Conservation (phyloP, 257 asterid species). For the Verbascum thapsus region DNA sequence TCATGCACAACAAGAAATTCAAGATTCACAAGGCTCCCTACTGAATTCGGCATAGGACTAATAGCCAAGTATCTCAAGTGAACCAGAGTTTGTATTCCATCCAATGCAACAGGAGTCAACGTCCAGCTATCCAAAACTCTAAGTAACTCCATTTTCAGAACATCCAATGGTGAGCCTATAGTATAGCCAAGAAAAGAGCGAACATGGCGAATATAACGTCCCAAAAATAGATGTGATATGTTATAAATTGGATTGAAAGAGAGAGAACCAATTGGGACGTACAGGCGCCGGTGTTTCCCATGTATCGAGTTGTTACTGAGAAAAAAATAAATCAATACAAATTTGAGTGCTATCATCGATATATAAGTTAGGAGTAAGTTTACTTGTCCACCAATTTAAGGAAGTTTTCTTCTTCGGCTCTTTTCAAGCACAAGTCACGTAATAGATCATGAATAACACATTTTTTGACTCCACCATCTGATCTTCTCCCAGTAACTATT, state of each 20-base stretch:
- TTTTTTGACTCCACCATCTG: slow-evolving; percentile 22
- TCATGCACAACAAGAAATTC: slow-evolving; percentile 15
- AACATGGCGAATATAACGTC: slow-evolving; percentile 9
- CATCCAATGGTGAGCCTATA: background rate
- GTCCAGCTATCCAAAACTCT: slow-evolving; percentile 6
- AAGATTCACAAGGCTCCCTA: slow-evolving; percentile 21
- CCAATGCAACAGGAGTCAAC: background rate
- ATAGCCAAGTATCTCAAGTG: slow-evolving; percentile 26
- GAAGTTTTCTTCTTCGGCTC: slow-evolving; percentile 21
- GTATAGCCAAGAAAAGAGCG: slow-evolving; percentile 17
- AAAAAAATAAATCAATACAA: background rate
- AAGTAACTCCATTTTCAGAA: slow-evolving; percentile 23
- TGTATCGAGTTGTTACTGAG: background rate
- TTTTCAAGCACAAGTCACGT: slow-evolving; percentile 27
- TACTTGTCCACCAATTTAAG: slow-evolving; percentile 9
- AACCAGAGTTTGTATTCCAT: background rate
- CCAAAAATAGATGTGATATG: background rate
- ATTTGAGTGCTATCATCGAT: background rate
- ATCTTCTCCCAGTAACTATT: slow-evolving; percentile 14
- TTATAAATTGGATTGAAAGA: background rate
- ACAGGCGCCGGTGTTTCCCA: background rate
- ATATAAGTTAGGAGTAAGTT: background rate
- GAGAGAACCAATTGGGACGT: background rate
- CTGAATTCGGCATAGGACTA: background rate
- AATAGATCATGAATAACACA: slow-evolving; percentile 30